Evolutionary conservation across 1,284 basidiomycete genomes (phyloP), one percentile per base, ranked within the genome.

Genomic region (Ustilago esculenta): DNA sequence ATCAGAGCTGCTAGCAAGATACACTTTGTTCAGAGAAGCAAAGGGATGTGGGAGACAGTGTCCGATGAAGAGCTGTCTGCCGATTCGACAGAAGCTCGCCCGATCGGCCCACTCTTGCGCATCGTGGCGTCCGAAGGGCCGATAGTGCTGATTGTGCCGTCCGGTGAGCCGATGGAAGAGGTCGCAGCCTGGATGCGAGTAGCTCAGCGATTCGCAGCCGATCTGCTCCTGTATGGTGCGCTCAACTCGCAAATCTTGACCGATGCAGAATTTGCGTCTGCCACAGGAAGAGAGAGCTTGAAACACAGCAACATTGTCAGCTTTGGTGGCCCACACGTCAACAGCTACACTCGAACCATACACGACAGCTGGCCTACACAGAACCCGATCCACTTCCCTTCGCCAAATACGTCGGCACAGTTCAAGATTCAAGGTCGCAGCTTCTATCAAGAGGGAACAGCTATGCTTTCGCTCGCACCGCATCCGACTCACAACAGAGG

Each of bases 201-300:
- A 1, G 64, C 69, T 1, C 30, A 25, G 14, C 42, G 60, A 15
- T 72, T 69, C 34, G 59, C 72, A 2, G 55, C 51, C 3, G 66
- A 72, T 25, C 40, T 69, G 14, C 29, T 72, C 4, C 51, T 72
- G 4, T 69, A 72, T 46, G 66, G 51, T 4, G 40, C 53, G 0
- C 46, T 72, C 58, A 64, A 69, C 41, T 46, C 65, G 18, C 64
- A 65, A 33, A 51, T 72, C 42, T 9, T 75, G 14, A 36, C 47
- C 32, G 72, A 75, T 21, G 30, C 33, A 10, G 61, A 70, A 1
- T 48, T 56, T 12, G 23, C 17, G 24, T 27, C 34, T 12, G 7
- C 18, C 1, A 32, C 15, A 8, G 9, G 18, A 6, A 30, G 11
- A 9, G 20, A 27, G 6, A n/a, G 1, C n/a, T 23, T 50, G 17